phyloP scores from a whole-genome alignment of 163 green algal genomes.

The Smithsoniella earleae region DNA sequence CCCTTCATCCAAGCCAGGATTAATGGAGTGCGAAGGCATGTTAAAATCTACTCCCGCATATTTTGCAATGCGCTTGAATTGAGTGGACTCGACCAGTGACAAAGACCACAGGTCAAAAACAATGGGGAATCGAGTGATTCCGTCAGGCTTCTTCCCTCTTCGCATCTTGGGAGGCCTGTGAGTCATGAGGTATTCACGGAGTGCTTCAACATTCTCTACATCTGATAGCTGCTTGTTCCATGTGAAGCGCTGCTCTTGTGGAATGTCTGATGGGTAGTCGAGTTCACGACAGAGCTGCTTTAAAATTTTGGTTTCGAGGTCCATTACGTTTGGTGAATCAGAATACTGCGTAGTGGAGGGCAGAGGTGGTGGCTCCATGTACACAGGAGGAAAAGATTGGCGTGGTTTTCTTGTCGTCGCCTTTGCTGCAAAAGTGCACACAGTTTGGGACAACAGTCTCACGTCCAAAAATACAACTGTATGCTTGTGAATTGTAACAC shows the following conservation, averaged over 20 bases:
- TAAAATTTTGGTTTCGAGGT: neutral
- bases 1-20: slow-evolving; percentile 18
- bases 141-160: slow-evolving; percentile 17
- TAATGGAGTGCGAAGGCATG: neutral
- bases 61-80: slow-evolving; percentile 31
- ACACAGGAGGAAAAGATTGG: neutral
- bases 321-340: neutral
- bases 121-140: slow-evolving; percentile 1
- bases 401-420: neutral
- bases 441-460: too few species aligned
- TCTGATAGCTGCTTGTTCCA: slow-evolving; percentile 1
- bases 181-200: slow-evolving; percentile 15
- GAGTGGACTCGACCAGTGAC: slow-evolving; percentile 24
- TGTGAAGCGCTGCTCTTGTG: neutral
- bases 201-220: slow-evolving; percentile 18
- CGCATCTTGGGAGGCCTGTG: slow-evolving; percentile 21
- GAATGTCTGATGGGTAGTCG: neutral
- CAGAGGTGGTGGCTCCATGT: neutral
- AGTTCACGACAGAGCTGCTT: slow-evolving; percentile 12
- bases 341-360: neutral
- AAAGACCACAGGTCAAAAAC: slow-evolving; percentile 30
- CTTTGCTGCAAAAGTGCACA: neutral
- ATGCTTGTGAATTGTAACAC: too few species aligned
- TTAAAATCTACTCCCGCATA: slow-evolving; percentile 13
- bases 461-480: too few species aligned